Evolutionary conservation across 495 filamentous ascomycete species (phyloP), one percentile per base, ranked within the genome.

Genomic region (Astrocystis sublimbata): DNA sequence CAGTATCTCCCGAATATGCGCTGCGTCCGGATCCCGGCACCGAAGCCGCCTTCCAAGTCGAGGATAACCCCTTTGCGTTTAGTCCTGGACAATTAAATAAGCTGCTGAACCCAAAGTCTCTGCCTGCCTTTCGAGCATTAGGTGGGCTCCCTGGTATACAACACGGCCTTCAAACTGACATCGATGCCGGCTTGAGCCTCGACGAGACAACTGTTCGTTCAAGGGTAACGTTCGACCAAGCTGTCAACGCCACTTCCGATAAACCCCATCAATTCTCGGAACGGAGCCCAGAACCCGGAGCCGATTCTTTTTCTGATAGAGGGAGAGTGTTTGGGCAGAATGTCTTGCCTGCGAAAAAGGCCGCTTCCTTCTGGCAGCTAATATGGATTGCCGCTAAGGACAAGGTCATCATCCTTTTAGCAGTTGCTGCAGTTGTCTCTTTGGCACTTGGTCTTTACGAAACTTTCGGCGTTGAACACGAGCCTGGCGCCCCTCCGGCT

Each of bases 361-460:
- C 86, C 9, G 92, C 92, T 67, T 64, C 80, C 28, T 86, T 94
- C 50, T 85, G 88, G 64, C 76, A 85, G 66, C 75, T 93, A 19
- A 88, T 90, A 40, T 94, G 90, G 90, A 88, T 90, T 68, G 89
- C 90, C 3, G 91, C 89, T 66, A 89, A 92, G 51, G 91, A 96
- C 73, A 92, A 92, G 62, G 88, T 94, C 21, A 74, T 94, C 15
- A 88, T 93, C 50, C 75, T 96, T 6, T 78, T 97, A 57, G 90
- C 89, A 1, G 75, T 87, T 46, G 92, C 92, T 4, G 93, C 92
- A 6, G 78, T 86, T 28, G 85, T 97, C 36, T 96, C 92, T 5
- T 79, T 97, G n/a, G 90, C 87, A 1, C 81, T 97, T 13, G 93
- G 92, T 30, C 68, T 85, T n/a, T 84, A 83, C 63, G 79, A 83